phyloP scores from a whole-genome alignment of 495 filamentous ascomycete species.

The Daldinia childiae region DNA sequence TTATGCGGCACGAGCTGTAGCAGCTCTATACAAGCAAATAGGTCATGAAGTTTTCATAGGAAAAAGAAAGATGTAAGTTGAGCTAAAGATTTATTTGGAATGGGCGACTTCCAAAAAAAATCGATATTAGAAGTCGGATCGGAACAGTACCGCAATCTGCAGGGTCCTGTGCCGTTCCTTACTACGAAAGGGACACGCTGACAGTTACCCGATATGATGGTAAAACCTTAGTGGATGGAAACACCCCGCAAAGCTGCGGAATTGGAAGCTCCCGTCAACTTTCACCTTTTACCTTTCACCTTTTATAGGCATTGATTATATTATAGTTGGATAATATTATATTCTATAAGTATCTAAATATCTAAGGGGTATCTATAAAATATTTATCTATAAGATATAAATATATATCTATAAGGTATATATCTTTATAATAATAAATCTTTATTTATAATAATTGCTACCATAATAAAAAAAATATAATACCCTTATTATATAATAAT shows the following conservation, averaged over 20 bases:
- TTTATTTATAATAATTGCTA: no score
- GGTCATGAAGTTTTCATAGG: conserved; percentile 26
- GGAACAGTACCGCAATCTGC: conserved; percentile 22
- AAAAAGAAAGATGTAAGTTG: conserved; percentile 3
- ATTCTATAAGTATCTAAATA: no score
- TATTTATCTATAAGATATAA: no score
- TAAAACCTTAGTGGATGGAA: conserved; percentile 11
- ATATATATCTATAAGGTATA: no score
- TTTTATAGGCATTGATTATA: no score
- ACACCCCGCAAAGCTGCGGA: conserved; percentile 15
- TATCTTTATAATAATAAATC: no score
- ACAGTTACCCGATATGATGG: conserved; percentile 16
- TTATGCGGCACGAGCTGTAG: conserved; percentile 20
- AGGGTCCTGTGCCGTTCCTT: conserved; percentile 18
- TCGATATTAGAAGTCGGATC: conserved; percentile 9
- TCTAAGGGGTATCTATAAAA: no score
- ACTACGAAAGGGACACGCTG: conserved; percentile 8
- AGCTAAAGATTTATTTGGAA: not conserved
- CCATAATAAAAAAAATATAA: no score
- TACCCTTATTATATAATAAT: no score
- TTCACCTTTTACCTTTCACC: no score
- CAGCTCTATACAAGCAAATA: conserved; percentile 16
- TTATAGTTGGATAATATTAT: no score
- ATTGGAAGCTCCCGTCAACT: conserved; percentile 17
- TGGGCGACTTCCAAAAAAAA: not conserved